A percentile compares a stretch with the other conserved stretches of the same genome.
Conservation (phyloP, 305 asterid species). For the Andrographis paniculata region DNA sequence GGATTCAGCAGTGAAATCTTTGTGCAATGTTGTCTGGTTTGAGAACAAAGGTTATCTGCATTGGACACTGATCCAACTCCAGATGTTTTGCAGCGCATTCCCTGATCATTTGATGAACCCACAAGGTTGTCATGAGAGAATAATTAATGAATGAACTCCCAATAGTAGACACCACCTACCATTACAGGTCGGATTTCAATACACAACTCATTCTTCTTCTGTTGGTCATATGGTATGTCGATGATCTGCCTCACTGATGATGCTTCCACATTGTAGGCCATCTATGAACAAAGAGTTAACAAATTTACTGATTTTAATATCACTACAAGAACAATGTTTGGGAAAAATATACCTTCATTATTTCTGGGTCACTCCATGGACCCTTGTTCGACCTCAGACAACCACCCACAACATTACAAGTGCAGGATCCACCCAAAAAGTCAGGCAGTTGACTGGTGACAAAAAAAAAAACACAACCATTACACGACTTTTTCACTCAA, state of each 20-base stretch:
- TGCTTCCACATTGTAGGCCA: constrained; percentile 52
- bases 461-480: constrained; percentile 16
- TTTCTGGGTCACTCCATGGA: constrained; percentile 93
- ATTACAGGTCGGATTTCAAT: constrained; percentile 40
- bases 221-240: constrained; percentile 34
- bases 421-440: constrained; percentile 89
- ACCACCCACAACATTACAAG: constrained; percentile 79
- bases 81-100: constrained; percentile 37
- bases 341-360: constrained; percentile 75
- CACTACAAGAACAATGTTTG: too few species aligned
- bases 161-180: constrained; percentile 30
- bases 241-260: constrained; percentile 41
- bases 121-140: constrained; percentile 14
- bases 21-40: constrained; percentile 35
- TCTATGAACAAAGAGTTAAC: constrained; percentile 34
- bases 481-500: constrained; percentile 14
- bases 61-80: constrained; percentile 47
- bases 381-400: constrained; percentile 89
- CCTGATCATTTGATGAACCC: constrained; percentile 36
- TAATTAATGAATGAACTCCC: constrained; percentile 1
- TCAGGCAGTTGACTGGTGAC: constrained; percentile 81
- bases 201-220: constrained; percentile 31
- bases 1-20: constrained; percentile 26
- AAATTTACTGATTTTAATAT: not conserved
- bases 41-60: constrained; percentile 39